Base-by-base conservation (phyloP, 805 yeast genomes). In the Kluyveromyces aestuarii region DNA sequence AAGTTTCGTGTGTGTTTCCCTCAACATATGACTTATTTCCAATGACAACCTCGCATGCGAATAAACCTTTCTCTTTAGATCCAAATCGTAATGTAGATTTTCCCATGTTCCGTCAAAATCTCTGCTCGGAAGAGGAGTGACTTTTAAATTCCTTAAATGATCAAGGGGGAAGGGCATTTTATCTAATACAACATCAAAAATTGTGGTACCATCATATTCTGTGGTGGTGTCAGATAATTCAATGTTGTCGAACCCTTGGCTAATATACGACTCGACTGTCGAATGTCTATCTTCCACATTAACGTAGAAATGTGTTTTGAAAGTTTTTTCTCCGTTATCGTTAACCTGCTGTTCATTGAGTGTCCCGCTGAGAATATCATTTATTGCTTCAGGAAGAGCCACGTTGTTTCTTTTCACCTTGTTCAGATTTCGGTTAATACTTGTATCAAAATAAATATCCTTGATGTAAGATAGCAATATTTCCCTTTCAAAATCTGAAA, bases 71-170 rank as follows among this genome's bases (percentile, higher is more conserved):
- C 62, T 59, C 51, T 70, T 71, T 17, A 70, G 46, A 36, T 55
- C 47, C 6, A 51, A 50, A 8, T 63, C 67, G 49, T 68, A 66
- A 30, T 64, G 58, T 33, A 71, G 53, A 1, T 64, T 51, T 44
- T 64, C 67, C 75, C 75, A 71, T 6, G 61, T 44, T 6, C 59
- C 56, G 35, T 70, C 71, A 11, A 63, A 55, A 13, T 55, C 48
- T 5, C 53, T 48, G 9, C 61, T 56, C 7, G 75, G 75, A 17
- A 70, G 48, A 2, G 52, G 35, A 0, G 60, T 55, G 1, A 62
- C 47, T 10, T 50, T 55, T 4, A 54, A 48, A 18, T 54, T 47
- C 2, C 54, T 45, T 7, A 55, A 27, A 14, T 57, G 52, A 38
- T 61, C 58, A 43, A 44, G 51, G 2, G 58, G 55, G 18, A 58